These are phyloP conservation scores for Neurospora sp. DNA, from an alignment of 2,329 filamentous ascomycete species.

Conservation along the genomic window DNA sequence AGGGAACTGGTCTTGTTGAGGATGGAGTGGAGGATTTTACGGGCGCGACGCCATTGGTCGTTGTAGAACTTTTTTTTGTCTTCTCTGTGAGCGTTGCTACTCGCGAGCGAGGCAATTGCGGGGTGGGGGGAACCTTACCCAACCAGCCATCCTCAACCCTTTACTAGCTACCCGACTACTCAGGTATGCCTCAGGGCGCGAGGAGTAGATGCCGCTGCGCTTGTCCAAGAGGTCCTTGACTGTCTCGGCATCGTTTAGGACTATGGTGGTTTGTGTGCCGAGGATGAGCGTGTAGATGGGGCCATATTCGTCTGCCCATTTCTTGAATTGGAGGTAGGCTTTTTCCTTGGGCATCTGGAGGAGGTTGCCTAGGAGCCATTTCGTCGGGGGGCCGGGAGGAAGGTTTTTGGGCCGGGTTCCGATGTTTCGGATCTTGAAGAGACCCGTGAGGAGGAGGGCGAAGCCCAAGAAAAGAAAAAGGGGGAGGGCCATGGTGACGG, in stretches of 20 bases:
- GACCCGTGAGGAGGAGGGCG: neutral
- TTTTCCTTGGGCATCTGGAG: constrained; percentile 5
- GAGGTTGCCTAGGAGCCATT: constrained; percentile 14
- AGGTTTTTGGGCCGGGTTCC: constrained; percentile 2
- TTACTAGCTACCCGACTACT: constrained; percentile 1
- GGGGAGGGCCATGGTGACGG: neutral
- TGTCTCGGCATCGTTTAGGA: constrained; percentile 1
- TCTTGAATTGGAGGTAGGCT: constrained; percentile 6
- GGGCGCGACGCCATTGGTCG: constrained; percentile 4
- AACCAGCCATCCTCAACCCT: constrained; percentile 1
- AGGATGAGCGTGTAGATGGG: constrained; percentile 10
- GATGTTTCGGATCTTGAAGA: constrained; percentile 2
- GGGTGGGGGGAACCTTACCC: neutral
- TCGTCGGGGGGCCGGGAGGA: constrained; percentile 14
- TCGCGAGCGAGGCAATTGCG: neutral
- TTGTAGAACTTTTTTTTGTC: neutral
- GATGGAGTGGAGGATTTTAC: constrained; percentile 26
- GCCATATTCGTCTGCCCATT: constrained; percentile 8
- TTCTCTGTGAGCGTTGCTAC: neutral
- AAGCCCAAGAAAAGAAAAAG: neutral
- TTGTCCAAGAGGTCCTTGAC: constrained; percentile 10
- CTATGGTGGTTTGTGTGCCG: constrained; percentile 5
- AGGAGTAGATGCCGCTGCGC: constrained; percentile 6
- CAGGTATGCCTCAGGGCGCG: constrained; percentile 6
- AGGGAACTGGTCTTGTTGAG: constrained; percentile 34